Conservation (phyloP, 2,329 filamentous ascomycete genomes). For the Fusarium secorum region DNA sequence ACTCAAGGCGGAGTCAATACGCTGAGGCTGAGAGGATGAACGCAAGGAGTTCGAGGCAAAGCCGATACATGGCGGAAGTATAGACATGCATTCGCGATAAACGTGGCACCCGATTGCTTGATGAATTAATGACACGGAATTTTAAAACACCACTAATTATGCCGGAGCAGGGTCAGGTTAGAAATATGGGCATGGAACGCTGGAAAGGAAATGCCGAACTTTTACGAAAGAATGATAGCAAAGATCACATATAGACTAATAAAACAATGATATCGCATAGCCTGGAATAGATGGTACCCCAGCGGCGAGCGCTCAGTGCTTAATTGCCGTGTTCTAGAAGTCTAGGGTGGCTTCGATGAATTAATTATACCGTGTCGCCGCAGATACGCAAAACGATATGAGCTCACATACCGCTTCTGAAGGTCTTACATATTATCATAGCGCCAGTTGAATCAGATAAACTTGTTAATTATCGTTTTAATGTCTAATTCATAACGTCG, state of each 20-base stretch:
- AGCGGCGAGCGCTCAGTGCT: background rate
- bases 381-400: background rate
- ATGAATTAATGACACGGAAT: background rate
- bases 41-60: background rate
- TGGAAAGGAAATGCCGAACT: background rate
- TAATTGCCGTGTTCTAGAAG: background rate
- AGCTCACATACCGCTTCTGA: background rate
- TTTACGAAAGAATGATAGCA: background rate
- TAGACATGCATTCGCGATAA: background rate
- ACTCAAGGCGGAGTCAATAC: background rate
- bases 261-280: background rate
- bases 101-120: background rate
- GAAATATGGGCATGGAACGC: background rate
- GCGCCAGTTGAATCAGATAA: fast-evolving
- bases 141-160: background rate
- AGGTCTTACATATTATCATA: background rate
- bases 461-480: fast-evolving
- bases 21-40: background rate
- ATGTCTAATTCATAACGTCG: background rate
- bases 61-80: background rate
- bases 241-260: background rate
- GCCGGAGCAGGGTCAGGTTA: background rate
- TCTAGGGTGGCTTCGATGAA: background rate
- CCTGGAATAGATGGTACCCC: background rate
- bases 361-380: background rate